Percentiles rank a stretch among this genome's conserved stretches.
Conservation (phyloP, 305 asterid species). For the Solanum hybrid region DNA sequence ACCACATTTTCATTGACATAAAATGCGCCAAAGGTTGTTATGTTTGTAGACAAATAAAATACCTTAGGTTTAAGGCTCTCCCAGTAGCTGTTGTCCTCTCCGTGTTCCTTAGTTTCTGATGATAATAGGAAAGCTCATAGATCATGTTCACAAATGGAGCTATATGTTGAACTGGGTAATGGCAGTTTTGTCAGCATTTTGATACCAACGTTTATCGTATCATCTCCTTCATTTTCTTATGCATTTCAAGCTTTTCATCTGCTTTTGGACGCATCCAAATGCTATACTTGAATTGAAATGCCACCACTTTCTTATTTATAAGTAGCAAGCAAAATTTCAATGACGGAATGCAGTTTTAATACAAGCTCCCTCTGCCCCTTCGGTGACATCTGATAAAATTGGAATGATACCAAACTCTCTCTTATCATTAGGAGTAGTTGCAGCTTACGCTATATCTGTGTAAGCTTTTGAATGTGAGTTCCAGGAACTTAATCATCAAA, state of each 20-base stretch:
- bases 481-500: background rate
- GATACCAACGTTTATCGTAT: background rate
- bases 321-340: background rate
- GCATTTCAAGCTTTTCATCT: background rate
- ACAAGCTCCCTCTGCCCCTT: slow-evolving; percentile 6
- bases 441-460: background rate
- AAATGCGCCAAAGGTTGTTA: background rate
- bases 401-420: slow-evolving; percentile 18
- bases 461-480: background rate
- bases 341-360: background rate
- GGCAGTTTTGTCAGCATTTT: background rate
- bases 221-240: background rate
- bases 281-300: background rate
- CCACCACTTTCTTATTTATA: background rate
- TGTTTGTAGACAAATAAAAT: background rate
- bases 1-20: background rate
- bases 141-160: background rate
- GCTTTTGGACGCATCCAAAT: background rate
- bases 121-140: background rate
- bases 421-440: background rate
- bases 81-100: background rate
- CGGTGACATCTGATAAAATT: slow-evolving; percentile 32
- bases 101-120: background rate
- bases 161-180: background rate
- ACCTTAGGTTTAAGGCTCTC: background rate